These are phyloP conservation scores for Puccinia coronata DNA, from an alignment of 1,284 basidiomycete species.

Conservation along the genomic window DNA sequence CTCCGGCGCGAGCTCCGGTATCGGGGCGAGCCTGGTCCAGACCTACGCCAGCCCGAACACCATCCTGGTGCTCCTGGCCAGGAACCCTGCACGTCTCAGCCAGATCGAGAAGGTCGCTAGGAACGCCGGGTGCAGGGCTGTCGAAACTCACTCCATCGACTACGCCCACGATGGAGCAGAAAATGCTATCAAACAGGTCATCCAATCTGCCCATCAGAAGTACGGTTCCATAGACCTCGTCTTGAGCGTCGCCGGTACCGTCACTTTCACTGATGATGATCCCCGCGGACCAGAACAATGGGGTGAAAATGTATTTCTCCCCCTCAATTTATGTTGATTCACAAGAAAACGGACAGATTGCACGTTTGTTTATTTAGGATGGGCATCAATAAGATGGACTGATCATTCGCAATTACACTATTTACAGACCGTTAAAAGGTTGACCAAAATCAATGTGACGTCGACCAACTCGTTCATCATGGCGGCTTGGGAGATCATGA, in stretches of 20 bases:
- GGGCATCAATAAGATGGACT: not conserved
- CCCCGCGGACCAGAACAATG: constrained; percentile 31
- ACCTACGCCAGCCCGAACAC: constrained; percentile 24
- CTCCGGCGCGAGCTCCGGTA: constrained; percentile 45
- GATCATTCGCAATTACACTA: not conserved
- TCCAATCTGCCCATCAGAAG: constrained; percentile 4
- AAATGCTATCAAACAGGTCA: constrained; percentile 19
- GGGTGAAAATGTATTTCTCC: constrained; percentile 30
- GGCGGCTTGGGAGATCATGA: constrained; percentile 47
- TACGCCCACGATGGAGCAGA: constrained; percentile 40
- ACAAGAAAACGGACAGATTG: not conserved
- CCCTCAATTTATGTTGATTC: not conserved
- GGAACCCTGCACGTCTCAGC: constrained; percentile 29
- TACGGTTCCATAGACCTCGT: constrained; percentile 43
- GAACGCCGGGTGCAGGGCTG: constrained; percentile 2
- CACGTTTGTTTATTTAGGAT: not conserved
- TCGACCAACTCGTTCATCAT: constrained; percentile 45
- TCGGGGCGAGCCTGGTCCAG: constrained; percentile 32
- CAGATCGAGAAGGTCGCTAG: constrained; percentile 42
- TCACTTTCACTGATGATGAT: constrained; percentile 48
- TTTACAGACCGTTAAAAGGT: constrained; percentile 41
- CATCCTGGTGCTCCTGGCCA: constrained; percentile 23
- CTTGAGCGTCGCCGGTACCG: constrained; percentile 35
- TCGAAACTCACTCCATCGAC: constrained; percentile 45
- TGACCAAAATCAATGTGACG: constrained; percentile 34